Conservation (phyloP, 139 green algal species). For the Edaphochlamys debaryana region DNA sequence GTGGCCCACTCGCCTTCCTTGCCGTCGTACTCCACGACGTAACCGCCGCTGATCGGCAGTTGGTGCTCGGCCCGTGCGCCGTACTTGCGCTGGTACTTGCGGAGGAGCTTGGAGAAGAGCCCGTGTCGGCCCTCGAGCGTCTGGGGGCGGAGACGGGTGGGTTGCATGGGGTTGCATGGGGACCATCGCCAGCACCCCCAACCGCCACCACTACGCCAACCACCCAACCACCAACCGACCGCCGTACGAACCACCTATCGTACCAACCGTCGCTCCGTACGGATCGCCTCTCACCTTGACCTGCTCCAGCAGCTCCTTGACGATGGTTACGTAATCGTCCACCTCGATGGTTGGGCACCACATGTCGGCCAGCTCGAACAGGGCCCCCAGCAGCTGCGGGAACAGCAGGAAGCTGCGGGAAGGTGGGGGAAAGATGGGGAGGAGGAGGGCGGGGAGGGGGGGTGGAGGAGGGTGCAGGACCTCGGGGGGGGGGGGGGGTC, state of each 20-base stretch:
- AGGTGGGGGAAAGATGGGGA: too few species aligned
- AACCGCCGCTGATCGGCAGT: conserved; percentile 35
- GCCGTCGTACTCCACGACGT: not conserved
- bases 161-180: not conserved
- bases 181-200: too few species aligned
- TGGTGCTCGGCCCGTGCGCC: not conserved
- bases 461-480: not conserved
- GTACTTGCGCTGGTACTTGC: conserved; percentile 24
- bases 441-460: not conserved
- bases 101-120: conserved; percentile 26
- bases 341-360: conserved; percentile 20
- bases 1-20: too few species aligned
- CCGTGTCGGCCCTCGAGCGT: conserved; percentile 26
- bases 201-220: too few species aligned
- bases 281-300: conserved; percentile 21
- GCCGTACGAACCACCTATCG: too few species aligned
- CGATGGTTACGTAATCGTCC: conserved; percentile 14
- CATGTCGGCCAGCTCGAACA: conserved; percentile 42
- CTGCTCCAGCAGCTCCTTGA: conserved; percentile 30
- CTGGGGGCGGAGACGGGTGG: not conserved
- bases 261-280: too few species aligned
- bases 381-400: conserved; percentile 13
- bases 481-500: not conserved
- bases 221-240: too few species aligned
- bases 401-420: conserved; percentile 34